Base-by-base conservation (phyloP, 2,329 filamentous ascomycete genomes). In the Neoscytalidium dimidiatum region DNA sequence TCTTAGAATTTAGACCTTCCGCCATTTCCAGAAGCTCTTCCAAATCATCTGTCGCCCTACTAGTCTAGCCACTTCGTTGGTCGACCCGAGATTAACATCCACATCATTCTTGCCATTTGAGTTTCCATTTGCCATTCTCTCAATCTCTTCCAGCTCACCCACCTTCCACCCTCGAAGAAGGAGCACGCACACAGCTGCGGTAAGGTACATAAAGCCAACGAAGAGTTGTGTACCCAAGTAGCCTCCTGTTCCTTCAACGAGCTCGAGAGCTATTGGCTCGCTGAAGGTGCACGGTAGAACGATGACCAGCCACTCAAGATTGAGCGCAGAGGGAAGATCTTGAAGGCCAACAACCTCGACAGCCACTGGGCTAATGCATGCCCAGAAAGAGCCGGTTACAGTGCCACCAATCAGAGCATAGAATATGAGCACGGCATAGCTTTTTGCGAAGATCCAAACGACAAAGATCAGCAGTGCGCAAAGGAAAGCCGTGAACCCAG, bases 301-400 rank as follows among this genome's bases (percentile, higher is more conserved):
- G 3, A 75, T 72, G 0, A 72, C 70, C 43, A 76, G 49, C 76
- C 76, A 79, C 35, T 69, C 66, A 2, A 79, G 65, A 2, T 74
- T 75, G 4, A 79, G 70, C 26, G 77, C 68, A 6, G 74, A 75
- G 4, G 75, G 77, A 8, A 79, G 68, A 53, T 79, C 72, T 53
- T 71, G 71, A 17, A 80, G 68, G 5, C 77, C 78, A 0, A 72
- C 76, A 8, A 79, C 72, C 64, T 79, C 76, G 13, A 73, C 76
- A 28, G 72, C 72, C 0, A 79, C 67, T 9, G 76, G 76, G 2
- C 71, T 73, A 43, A 79, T 70, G 14, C 75, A 73, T 69, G 75
- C 77, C 80, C 81, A 84, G 66, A 81, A 82, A 0, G 78, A 73
- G 1, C 82, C 82, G 23, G 80, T 71, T 14, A 79, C 77, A 3